These are phyloP conservation scores for Hyphopichia wangnamkhiaoensis DNA, from an alignment of 1,139 yeast genomes.

Conservation along the genomic window DNA sequence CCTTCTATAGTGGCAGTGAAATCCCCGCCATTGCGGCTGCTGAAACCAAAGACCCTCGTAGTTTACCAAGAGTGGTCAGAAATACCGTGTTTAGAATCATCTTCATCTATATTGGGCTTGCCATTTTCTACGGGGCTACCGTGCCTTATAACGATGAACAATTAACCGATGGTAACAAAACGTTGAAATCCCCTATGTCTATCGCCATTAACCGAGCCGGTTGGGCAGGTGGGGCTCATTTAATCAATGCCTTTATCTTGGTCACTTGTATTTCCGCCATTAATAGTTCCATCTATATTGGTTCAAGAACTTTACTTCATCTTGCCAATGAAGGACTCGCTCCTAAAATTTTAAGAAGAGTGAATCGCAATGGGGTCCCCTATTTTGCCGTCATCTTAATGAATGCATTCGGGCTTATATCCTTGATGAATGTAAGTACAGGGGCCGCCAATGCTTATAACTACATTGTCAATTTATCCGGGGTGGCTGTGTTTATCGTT, in stretches of 20 bases:
- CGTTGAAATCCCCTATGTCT: constrained; percentile 45
- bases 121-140: constrained; percentile 54
- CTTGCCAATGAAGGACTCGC: constrained; percentile 53
- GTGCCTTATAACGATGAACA: constrained; percentile 52
- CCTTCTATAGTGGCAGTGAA: constrained; percentile 60
- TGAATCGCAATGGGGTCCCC: constrained; percentile 52
- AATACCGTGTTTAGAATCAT: constrained; percentile 58
- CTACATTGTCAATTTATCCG: constrained; percentile 55
- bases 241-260: constrained; percentile 52
- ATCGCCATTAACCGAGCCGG: constrained; percentile 48
- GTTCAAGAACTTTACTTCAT: constrained; percentile 52
- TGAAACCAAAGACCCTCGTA: constrained; percentile 56
- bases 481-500: constrained; percentile 58
- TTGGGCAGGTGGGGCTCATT: constrained; percentile 50
- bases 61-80: constrained; percentile 57
- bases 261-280: constrained; percentile 56
- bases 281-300: constrained; percentile 54
- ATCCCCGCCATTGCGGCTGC: constrained; percentile 58
- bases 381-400: constrained; percentile 48
- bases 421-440: constrained; percentile 50
- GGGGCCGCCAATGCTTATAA: constrained; percentile 56
- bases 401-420: constrained; percentile 51
- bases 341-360: constrained; percentile 42
- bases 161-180: constrained; percentile 24
- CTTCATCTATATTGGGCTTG: constrained; percentile 55